Evolutionary conservation across 163 green algal genomes (phyloP).

Genomic region (Scenedesmus sp.): DNA sequence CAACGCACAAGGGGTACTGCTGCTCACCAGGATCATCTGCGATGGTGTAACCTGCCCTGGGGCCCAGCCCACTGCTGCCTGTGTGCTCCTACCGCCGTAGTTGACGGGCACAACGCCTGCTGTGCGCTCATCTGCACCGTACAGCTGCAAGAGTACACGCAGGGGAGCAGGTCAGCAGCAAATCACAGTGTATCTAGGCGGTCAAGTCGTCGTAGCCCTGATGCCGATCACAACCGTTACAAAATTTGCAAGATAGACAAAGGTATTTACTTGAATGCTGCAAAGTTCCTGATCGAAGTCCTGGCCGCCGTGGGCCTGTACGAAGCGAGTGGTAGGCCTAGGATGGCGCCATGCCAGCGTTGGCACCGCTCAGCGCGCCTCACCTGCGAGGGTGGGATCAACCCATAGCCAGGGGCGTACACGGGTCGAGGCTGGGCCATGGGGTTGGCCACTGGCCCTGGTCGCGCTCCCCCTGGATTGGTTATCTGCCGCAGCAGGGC

Average conservation of each 20-base stretch:
- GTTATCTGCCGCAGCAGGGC: slow-evolving; percentile 73
- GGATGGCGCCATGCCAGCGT: background rate
- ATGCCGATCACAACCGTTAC: background rate
- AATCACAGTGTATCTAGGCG: background rate
- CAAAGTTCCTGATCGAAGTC: background rate
- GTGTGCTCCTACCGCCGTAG: slow-evolving; percentile 26
- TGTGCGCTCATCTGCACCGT: slow-evolving; percentile 49
- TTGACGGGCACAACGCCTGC: slow-evolving; percentile 28
- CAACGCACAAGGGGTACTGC: background rate
- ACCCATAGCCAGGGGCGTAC: slow-evolving; percentile 74
- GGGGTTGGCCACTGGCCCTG: slow-evolving; percentile 11
- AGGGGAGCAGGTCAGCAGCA: slow-evolving; percentile 1
- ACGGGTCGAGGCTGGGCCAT: slow-evolving; percentile 57
- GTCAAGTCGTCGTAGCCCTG: background rate
- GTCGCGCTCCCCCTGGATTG: slow-evolving; percentile 23
- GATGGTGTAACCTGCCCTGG: slow-evolving; percentile 45
- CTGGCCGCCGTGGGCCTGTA: background rate
- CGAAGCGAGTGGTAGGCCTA: background rate
- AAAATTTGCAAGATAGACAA: background rate
- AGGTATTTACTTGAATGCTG: background rate
- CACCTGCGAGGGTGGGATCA: slow-evolving; percentile 77
- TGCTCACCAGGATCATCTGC: slow-evolving; percentile 57
- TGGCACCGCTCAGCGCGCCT: background rate
- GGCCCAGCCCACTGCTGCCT: slow-evolving; percentile 46
- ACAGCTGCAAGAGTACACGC: slow-evolving; percentile 29